Base-by-base conservation (phyloP, 495 filamentous ascomycete genomes). In the Diplogelasinospora grovesii region DNA sequence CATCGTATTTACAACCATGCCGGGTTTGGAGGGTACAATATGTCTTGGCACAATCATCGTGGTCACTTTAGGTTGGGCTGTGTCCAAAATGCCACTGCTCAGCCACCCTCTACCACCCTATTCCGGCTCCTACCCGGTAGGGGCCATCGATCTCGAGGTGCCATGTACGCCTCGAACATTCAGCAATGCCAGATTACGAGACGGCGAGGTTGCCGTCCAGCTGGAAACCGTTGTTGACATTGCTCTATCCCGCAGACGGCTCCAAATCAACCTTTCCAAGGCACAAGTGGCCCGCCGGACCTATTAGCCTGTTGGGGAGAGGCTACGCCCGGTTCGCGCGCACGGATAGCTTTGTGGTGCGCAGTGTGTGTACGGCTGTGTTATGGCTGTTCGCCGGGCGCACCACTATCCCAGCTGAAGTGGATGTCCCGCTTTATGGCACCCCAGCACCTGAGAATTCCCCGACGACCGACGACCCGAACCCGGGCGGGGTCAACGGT, bases 201-300 rank as follows among this genome's bases (percentile, higher is more conserved):
- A 5, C 0, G 40, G 50, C 7, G 39, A 64, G 22, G 53, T 60
- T n/a, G 64, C 64, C 0, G 71, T 74, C 29, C 51, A 69, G 37
- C 46, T 73, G 2, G 41, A 72, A 28, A 71, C 70, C 4, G 65
- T 72, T 75, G 4, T 71, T 73, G 44, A 66, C 66, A 8, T 36
- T 74, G 8, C 74, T 70, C 57, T 74, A 73, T 30, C 71, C 71
- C 52, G 14, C 23, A 20, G n/a, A 41, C 7, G 46, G 30, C 24
- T 30, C 28, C n/a, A 20, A 9, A 0, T 8, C 21, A 8, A 37
- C 35, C 13, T 29, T 16, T n/a, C 40, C 45, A 13, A 43, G 36
- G 24, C 56, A 75, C 48, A 46, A 53, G 19, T 78, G 74, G 74
- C 56, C 75, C 22, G 56, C 71, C 2, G 59, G 57, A 21, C 73